Evolutionary conservation across 2,329 filamentous ascomycete species (phyloP), one percentile per base, ranked within the genome.

Genomic region (Neofusicoccum ribis): DNA sequence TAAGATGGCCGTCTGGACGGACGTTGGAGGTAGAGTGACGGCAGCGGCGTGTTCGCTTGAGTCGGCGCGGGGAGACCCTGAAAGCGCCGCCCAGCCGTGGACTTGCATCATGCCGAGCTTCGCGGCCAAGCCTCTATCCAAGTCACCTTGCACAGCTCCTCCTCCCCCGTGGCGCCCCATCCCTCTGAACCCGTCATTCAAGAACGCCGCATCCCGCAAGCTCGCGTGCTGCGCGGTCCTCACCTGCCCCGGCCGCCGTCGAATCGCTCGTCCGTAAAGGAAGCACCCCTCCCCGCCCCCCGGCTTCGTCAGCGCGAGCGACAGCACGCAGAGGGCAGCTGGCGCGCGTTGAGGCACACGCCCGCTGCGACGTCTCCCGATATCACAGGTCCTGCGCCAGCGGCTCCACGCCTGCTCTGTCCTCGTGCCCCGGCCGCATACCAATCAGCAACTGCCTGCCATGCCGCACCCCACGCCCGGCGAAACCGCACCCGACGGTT

Each of bases 391-490:
- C 44, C 43, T 47, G 43, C 54, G 36, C 54, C 39, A 59, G 54
- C 39, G 54, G 54, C 54, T 47, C 43, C 56, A 20, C 43, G 56
- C n/a, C 43, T 23, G 56, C 43, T 60, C 56, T 47, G 56, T 60
- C 56, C 56, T 60, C 56, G 56, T 60, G 56, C 8, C 43, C 56
- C 43, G 37, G 17, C 39, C 8, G 23, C 56, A 36, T 60, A 60
- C 56, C 56, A 60, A 60, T 60, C 56, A 47, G 56, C 56, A 49
- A 60, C 56, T 60, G 56, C 56, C 56, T 46, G 37, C 36, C 63
- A 64, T 64, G 63, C 63, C 63, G 63, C 63, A 64, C 46, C 66
- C 67, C 58, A 68, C 58, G 36, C 66, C 67, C 15, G 63, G 51
- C 63, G 23, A 36, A 11, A 6, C 52, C 36, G 52, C 23, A 39